Conservation (phyloP, 2,329 filamentous ascomycete genomes). For the Epichloe sibirici region DNA sequence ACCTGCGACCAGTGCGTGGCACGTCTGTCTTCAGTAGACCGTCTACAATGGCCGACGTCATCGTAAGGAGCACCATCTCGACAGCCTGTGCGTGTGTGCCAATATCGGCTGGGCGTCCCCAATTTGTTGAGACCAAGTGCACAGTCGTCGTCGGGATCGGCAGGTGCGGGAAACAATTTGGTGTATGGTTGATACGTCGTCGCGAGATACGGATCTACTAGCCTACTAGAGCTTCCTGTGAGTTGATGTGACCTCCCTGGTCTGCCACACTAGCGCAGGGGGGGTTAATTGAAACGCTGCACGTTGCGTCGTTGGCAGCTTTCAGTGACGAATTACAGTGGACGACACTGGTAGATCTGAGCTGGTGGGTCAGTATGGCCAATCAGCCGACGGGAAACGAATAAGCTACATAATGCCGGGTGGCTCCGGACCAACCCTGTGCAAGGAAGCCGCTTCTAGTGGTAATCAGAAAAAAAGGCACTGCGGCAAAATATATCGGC, state of each 20-base stretch:
- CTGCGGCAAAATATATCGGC: slow-evolving; percentile 9
- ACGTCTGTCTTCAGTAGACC: slow-evolving; percentile 33
- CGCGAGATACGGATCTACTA: too few relatives aligned
- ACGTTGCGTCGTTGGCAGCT: too few relatives aligned
- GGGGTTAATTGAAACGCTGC: too few relatives aligned
- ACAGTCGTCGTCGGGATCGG: too few relatives aligned
- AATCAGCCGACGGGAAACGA: not conserved
- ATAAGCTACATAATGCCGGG: not conserved
- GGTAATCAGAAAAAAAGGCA: not conserved
- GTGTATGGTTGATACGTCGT: too few relatives aligned
- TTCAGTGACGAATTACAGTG: too few relatives aligned
- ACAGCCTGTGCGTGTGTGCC: not conserved
- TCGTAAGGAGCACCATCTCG: slow-evolving; percentile 65
- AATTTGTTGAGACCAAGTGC: not conserved
- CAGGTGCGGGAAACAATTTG: too few relatives aligned
- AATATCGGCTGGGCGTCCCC: not conserved
- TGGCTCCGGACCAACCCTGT: slow-evolving; percentile 7
- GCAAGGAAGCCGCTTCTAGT: not conserved
- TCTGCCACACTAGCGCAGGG: too few relatives aligned
- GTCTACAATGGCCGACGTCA: slow-evolving; percentile 56
- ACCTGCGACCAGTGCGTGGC: not conserved
- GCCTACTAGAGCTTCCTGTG: too few relatives aligned
- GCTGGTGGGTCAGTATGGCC: not conserved
- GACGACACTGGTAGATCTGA: too few relatives aligned
- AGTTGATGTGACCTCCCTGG: too few relatives aligned